These are phyloP conservation scores for Quillaja saponaria DNA, from an alignment of 306 rosid genomes.

Conservation along the genomic window DNA sequence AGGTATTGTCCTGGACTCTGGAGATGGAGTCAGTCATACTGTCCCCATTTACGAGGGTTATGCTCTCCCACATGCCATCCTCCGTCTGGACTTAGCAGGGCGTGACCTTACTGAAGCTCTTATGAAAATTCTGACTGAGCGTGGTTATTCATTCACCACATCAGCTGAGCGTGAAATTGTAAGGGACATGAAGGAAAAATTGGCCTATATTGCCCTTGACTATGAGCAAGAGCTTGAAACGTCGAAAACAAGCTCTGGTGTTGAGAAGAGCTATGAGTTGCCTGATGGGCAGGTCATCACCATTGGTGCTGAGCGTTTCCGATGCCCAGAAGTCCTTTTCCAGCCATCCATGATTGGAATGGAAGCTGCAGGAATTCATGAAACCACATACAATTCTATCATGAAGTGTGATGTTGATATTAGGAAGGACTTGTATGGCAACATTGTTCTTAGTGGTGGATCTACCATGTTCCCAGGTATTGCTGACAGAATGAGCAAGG, in stretches of 20 bases:
- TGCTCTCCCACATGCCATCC: constrained; percentile 86
- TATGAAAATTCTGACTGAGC: constrained; percentile 84
- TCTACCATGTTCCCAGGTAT: constrained; percentile 87
- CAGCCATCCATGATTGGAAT: constrained; percentile 92
- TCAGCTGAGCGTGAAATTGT: constrained; percentile 88
- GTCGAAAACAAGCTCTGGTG: constrained; percentile 63
- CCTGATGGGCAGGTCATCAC: constrained; percentile 91
- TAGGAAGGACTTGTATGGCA: constrained; percentile 84
- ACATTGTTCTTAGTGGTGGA: constrained; percentile 91
- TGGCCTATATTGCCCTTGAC: constrained; percentile 85
- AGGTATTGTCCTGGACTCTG: constrained; percentile 88
- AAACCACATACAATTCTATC: constrained; percentile 82
- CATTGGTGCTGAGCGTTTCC: constrained; percentile 82
- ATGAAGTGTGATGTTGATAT: constrained; percentile 90
- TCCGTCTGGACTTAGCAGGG: constrained; percentile 84
- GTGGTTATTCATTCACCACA: constrained; percentile 89
- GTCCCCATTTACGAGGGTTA: constrained; percentile 83
- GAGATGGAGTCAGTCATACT: constrained; percentile 90
- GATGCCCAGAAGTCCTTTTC: constrained; percentile 90
- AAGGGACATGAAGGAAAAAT: constrained; percentile 85
- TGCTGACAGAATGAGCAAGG: constrained; percentile 92
- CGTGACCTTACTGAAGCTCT: constrained; percentile 88
- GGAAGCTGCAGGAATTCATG: constrained; percentile 86
- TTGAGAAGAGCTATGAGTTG: constrained; percentile 83
- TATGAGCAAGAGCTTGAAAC: constrained; percentile 89